Evolutionary conservation across 1,284 basidiomycete species (phyloP).

Genomic region (Mycosarcoma maydis): DNA sequence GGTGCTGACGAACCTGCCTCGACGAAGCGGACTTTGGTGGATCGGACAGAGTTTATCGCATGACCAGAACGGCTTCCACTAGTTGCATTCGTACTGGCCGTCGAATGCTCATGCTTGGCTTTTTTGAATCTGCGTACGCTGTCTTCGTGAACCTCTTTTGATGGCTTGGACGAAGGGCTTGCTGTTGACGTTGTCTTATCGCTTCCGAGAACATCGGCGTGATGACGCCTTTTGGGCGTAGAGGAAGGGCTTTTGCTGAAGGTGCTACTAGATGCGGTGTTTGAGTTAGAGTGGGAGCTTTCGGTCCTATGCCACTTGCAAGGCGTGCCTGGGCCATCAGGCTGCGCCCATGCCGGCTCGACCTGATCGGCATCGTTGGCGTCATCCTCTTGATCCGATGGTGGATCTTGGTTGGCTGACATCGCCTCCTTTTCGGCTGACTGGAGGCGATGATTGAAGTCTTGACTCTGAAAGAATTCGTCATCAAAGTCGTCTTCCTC

Average conservation of each 20-base stretch:
- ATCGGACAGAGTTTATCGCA: background rate
- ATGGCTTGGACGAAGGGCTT: slow-evolving; percentile 17
- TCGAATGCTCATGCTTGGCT: slow-evolving; percentile 16
- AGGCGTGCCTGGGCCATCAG: background rate
- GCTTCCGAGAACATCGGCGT: slow-evolving; percentile 6
- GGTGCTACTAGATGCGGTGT: slow-evolving; percentile 16
- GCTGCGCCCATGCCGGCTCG: slow-evolving; percentile 7
- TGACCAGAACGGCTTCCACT: background rate
- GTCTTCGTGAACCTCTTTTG: slow-evolving; percentile 23
- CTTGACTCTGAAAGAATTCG: slow-evolving; percentile 64
- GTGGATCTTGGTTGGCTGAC: slow-evolving; percentile 25
- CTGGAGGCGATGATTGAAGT: slow-evolving; percentile 53
- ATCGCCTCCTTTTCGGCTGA: slow-evolving; percentile 53
- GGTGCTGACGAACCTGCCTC: slow-evolving; percentile 2
- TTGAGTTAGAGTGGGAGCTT: slow-evolving; percentile 21
- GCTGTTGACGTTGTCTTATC: slow-evolving; percentile 4
- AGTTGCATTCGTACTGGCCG: slow-evolving; percentile 1
- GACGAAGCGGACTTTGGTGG: slow-evolving; percentile 21
- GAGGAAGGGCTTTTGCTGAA: slow-evolving; percentile 31
- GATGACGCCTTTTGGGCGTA: slow-evolving; percentile 29
- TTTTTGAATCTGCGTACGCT: slow-evolving; percentile 36
- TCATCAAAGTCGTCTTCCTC: slow-evolving; percentile 56
- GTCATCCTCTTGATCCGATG: slow-evolving; percentile 35
- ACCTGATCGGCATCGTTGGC: background rate
- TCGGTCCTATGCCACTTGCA: slow-evolving; percentile 31